Conservation (phyloP, 148 eudicot species). For the Selenicereus undatus region DNA sequence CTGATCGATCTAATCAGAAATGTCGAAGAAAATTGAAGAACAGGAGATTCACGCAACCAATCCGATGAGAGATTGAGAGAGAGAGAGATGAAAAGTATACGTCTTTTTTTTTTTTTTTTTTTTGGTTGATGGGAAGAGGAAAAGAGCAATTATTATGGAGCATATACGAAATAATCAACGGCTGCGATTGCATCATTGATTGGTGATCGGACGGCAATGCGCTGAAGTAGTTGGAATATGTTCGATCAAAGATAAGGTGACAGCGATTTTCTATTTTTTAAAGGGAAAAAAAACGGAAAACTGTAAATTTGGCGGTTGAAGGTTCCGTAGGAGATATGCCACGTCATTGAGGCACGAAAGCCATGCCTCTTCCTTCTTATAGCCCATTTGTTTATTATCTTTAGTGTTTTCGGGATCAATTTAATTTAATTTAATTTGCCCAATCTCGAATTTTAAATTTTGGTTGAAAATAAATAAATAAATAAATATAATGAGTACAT, state of each 20-base stretch:
- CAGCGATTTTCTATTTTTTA: background rate
- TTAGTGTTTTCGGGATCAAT: no score
- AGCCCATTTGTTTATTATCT: no score
- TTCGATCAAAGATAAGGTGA: background rate
- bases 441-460: no score
- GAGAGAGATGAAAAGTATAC: background rate
- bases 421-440: no score
- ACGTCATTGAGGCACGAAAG: conserved; percentile 21
- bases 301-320: background rate
- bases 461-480: no score
- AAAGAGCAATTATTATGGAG: background rate
- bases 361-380: no score
- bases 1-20: background rate
- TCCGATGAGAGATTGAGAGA: background rate
- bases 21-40: background rate
- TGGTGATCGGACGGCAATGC: conserved; percentile 13
- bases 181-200: conserved; percentile 5
- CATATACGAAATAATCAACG: background rate
- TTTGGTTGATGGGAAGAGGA: background rate
- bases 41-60: background rate
- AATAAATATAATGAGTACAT: no score
- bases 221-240: background rate
- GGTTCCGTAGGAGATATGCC: background rate
- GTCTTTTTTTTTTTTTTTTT: no score
- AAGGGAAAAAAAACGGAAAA: background rate